Conservation (phyloP, 352 stramenopile genomes). For the Globisporangium spiculum region DNA sequence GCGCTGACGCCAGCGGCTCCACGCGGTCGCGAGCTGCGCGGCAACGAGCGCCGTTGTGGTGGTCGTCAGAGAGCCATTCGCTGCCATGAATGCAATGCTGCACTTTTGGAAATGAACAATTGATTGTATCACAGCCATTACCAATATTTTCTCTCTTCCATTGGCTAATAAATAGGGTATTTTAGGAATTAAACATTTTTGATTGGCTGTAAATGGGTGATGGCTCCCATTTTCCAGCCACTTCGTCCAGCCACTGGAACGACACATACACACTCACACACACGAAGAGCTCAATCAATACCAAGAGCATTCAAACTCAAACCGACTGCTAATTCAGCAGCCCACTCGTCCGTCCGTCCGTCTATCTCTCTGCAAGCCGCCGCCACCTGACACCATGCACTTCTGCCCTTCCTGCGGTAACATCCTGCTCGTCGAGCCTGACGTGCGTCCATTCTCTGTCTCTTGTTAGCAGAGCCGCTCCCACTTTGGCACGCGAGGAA, state of each 20-base stretch:
- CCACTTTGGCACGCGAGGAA: not conserved
- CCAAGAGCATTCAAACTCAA: not conserved
- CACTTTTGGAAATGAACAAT: constrained; percentile 1
- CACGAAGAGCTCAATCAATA: too few species aligned
- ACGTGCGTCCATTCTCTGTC: constrained; percentile 38
- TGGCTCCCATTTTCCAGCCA: not conserved
- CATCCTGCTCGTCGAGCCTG: constrained; percentile 87
- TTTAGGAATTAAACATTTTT: not conserved
- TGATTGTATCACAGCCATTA: not conserved
- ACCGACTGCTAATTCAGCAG: not conserved
- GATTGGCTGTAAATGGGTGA: constrained; percentile 11
- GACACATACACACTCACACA: not conserved
- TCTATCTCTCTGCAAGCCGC: not conserved
- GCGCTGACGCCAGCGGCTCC: constrained; percentile 16
- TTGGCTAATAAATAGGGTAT: constrained; percentile 7
- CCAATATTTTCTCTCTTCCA: not conserved
- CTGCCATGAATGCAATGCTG: not conserved
- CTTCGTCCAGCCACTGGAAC: constrained; percentile 12
- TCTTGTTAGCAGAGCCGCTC: not conserved
- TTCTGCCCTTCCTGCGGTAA: constrained; percentile 91
- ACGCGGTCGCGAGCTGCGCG: constrained; percentile 16
- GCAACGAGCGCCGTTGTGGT: constrained; percentile 2
- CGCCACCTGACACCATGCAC: constrained; percentile 48
- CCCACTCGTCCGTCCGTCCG: not conserved
- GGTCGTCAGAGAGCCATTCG: not conserved